A percentile compares a stretch with the other conserved stretches of the same genome.
Conservation (phyloP, 169 alveolate species). For the Besnoitia besnoiti region DNA sequence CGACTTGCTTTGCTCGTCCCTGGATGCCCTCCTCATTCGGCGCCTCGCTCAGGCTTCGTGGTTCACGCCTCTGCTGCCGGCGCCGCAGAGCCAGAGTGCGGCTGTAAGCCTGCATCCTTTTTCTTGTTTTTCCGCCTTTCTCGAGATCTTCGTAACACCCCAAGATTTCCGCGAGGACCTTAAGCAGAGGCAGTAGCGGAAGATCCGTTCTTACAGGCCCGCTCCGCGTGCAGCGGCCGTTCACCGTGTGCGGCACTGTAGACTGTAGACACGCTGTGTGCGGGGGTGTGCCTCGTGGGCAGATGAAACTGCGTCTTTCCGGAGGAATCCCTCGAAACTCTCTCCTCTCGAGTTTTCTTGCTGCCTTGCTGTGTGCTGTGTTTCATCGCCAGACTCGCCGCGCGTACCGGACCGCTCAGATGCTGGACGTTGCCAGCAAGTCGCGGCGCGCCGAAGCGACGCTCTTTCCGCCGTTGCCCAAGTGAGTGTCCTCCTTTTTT, state of each 20-base stretch:
- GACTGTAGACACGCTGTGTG: no score
- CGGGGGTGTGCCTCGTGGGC: no score
- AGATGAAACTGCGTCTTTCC: no score
- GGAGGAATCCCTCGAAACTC: no score
- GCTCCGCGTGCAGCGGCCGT: not conserved
- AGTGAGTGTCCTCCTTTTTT: not conserved
- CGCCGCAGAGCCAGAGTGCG: not conserved
- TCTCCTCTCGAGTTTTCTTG: not conserved
- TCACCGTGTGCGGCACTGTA: no score
- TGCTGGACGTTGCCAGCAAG: not conserved
- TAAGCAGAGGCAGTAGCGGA: no score
- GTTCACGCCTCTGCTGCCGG: not conserved
- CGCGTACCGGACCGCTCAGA: slow-evolving; percentile 17
- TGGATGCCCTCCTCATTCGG: slow-evolving; percentile 9
- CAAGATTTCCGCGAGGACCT: no score
- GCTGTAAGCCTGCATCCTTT: not conserved
- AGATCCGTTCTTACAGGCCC: no score
- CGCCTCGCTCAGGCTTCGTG: not conserved
- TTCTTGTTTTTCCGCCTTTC: not conserved
- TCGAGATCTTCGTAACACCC: no score
- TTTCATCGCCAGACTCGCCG: not conserved
- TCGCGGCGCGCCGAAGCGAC: not conserved
- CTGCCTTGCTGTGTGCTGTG: not conserved
- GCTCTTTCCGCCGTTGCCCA: not conserved
- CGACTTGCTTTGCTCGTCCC: not conserved